Percentiles rank a stretch among this genome's conserved stretches.
phyloP scores from a whole-genome alignment of 1,139 yeast genomes.

The Saccharomyces pastorianus region DNA sequence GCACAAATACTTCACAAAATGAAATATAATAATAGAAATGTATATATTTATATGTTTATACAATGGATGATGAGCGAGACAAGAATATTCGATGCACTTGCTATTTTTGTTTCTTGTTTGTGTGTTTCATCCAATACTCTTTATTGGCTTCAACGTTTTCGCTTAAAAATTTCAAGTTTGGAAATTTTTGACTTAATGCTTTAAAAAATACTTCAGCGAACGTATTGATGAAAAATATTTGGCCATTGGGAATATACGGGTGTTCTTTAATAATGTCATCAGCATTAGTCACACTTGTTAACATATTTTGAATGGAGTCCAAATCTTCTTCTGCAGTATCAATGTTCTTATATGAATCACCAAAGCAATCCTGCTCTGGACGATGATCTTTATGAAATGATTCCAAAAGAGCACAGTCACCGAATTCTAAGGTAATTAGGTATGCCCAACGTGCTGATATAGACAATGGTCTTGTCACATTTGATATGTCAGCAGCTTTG shows the following conservation, averaged over 20 bases:
- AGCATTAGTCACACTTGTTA: slow-evolving; percentile 9
- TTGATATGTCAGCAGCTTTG: slow-evolving; percentile 91
- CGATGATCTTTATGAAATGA: slow-evolving; percentile 28
- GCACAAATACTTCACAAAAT: background rate
- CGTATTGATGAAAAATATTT: slow-evolving; percentile 71
- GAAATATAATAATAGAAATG: background rate
- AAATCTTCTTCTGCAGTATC: slow-evolving; percentile 1
- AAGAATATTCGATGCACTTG: background rate
- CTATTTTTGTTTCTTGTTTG: slow-evolving; percentile 2
- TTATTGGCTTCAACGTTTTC: slow-evolving; percentile 35
- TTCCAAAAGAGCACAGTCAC: slow-evolving; percentile 55
- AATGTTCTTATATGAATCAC: background rate
- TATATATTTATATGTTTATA: background rate
- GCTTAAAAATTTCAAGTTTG: slow-evolving; percentile 46
- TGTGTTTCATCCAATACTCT: slow-evolving; percentile 33
- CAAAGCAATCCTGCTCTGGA: background rate
- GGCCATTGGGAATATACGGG: slow-evolving; percentile 61
- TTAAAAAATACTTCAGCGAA: slow-evolving; percentile 73
- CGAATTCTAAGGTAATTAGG: slow-evolving; percentile 67
- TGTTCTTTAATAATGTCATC: slow-evolving; percentile 32
- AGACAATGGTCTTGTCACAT: slow-evolving; percentile 71
- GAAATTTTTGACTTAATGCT: slow-evolving; percentile 51
- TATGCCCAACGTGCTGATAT: slow-evolving; percentile 84
- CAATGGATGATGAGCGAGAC: background rate
- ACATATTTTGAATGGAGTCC: slow-evolving; percentile 1